Base-by-base conservation (phyloP, 2,329 filamentous ascomycete species). In the Fusarium succisae region DNA sequence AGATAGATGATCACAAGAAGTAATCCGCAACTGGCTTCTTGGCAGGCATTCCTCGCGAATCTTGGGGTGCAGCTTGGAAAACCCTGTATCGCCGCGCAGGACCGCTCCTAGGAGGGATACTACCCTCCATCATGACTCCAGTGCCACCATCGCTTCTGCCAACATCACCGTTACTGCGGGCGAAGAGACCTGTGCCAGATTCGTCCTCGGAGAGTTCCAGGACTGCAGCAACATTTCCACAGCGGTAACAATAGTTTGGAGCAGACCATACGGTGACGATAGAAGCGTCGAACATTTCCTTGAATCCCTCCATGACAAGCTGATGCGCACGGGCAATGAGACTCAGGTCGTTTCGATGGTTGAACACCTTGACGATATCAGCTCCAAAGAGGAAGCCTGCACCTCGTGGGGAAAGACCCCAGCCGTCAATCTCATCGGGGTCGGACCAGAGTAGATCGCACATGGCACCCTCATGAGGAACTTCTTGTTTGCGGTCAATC, bases 201-300 rank as follows among this genome's bases (percentile, higher is more conserved):
- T 92, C 90, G 78, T 98, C 96, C 81, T 98, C 96, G 35, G 92
- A 93, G 9, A 99, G 87, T 84, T 99, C 96, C 62, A 99, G 86
- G 66, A 99, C 95, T 1, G 96, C 96, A 2, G 96, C 96, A 18
- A 99, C 95, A 79, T 98, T 98, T 62, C 95, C 95, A 80, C 95
- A 98, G 73, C 94, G 91, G 84, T 98, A 98, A 85, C 95, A 98
- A 86, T 98, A 98, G 82, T 98, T 98, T 2, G 95, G 95, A 15
- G 95, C 95, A 2, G 94, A 97, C 96, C 96, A 99, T n/a, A 99
- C 96, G 0, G 96, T 99, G 47, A 98, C 96, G 73, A 99, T 98
- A 54, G 92, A 94, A 20, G 91, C 93, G 80, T 98, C 94, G 80
- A 98, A 99, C 95, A 98, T 98, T 82, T 98, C 96, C 84, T 98